phyloP scores from a whole-genome alignment of 768 basidiomycete species.

The Pleurotus tuber-regium region DNA sequence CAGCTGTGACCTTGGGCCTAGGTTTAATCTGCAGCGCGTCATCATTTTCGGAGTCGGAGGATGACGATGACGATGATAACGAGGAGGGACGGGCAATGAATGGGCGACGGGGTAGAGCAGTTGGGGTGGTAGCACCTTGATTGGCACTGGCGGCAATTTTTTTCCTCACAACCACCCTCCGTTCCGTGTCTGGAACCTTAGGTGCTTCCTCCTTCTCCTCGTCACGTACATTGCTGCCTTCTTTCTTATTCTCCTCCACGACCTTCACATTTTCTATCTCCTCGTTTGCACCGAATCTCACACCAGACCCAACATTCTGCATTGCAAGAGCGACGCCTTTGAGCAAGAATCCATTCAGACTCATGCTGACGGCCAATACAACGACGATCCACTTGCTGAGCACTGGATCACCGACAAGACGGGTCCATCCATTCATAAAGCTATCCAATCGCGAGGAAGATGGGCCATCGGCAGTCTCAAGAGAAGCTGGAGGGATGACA shows the following conservation, averaged over 20 bases:
- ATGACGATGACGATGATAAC: background rate
- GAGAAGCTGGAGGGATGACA: constrained; percentile 33
- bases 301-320: constrained; percentile 20
- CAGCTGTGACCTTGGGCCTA: background rate
- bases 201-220: constrained; percentile 1
- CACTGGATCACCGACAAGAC: constrained; percentile 90
- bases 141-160: background rate
- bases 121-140: background rate
- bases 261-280: constrained; percentile 19
- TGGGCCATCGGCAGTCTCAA: constrained; percentile 18
- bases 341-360: constrained; percentile 90
- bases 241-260: constrained; percentile 16
- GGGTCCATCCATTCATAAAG: constrained; percentile 90
- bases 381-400: constrained; percentile 94
- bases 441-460: constrained; percentile 53
- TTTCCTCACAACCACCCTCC: constrained; percentile 3
- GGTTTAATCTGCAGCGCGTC: constrained; percentile 6
- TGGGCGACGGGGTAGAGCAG: background rate
- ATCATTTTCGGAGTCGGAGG: constrained; percentile 2
- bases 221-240: background rate
- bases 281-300: constrained; percentile 22
- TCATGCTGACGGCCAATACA: constrained; percentile 79
- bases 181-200: constrained; percentile 9
- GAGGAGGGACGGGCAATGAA: constrained; percentile 2
- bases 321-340: constrained; percentile 74